Base-by-base conservation (phyloP, 2,329 filamentous ascomycete genomes). In the Pseudogymnoascus sp. region DNA sequence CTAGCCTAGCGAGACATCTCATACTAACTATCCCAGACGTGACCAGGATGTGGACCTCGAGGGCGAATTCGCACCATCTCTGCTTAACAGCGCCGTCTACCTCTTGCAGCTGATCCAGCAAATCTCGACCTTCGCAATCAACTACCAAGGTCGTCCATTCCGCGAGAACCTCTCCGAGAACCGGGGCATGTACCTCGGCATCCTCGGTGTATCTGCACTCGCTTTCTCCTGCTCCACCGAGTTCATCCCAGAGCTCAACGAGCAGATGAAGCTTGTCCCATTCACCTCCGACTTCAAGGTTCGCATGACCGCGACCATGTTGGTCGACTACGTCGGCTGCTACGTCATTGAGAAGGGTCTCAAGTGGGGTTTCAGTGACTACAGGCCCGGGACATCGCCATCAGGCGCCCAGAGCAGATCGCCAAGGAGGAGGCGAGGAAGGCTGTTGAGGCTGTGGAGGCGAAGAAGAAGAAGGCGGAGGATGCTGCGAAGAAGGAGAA, bases 61-160 rank as follows among this genome's bases (percentile, higher is more conserved):
- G 77, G 91, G 93, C 69, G 93, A 97, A 69, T 99, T 99, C 73
- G 80, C 88, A 67, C 95, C 95, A 1, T 96, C 92, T 5, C 85
- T 99, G 7, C 88, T 99, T 74, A 99, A 99, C 81, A 95, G 89
- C 58, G 95, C 95, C 62, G 91, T 99, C 69, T 99, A 97, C 76
- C 89, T 99, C 25, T 85, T 99, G 41, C 95, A 97, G 73, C 87
- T 99, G 60, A 97, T 99, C 75, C 95, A 99, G 77, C 95, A 99
- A 76, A 96, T 99, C 73, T 97, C 93, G 23, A 99, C 95, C 2
- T 99, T 99, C 71, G 93, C 95, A 65, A 96, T 99, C 81, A 99
- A 99, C 81, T 99, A 99, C 80, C 95, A 99, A 77, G 95, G 95
- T 64, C 89, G 95, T 8, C 95, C 95, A 11, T 99, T 99, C 88